phyloP scores from a whole-genome alignment of 2,329 filamentous ascomycete species.

The Plectosphaerella sp. region DNA sequence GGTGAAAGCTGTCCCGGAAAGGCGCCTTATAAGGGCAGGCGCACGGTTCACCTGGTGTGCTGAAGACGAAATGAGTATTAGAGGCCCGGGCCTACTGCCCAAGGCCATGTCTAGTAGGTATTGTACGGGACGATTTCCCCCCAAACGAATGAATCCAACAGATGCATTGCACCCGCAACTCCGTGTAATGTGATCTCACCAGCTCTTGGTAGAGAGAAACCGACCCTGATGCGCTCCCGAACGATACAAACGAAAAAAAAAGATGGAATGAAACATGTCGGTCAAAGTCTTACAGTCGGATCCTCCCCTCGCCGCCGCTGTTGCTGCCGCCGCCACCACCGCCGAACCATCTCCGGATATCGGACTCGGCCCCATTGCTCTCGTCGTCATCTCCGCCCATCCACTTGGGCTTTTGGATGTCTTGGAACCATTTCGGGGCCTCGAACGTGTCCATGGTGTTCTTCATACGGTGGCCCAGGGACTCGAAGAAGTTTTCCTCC shows the following conservation, averaged over 20 bases:
- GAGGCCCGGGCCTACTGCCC: too few species aligned
- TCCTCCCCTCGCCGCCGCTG: constrained; percentile 30
- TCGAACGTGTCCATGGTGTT: constrained; percentile 88
- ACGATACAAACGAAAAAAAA: background rate
- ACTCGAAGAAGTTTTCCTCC: constrained; percentile 78
- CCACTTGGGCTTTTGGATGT: constrained; percentile 78
- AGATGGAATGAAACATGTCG: background rate
- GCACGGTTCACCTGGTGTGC: too few species aligned
- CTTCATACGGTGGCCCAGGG: constrained; percentile 77
- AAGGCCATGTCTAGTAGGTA: background rate
- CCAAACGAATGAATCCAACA: constrained; percentile 1
- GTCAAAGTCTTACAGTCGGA: constrained; percentile 7
- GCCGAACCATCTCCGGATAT: constrained; percentile 56
- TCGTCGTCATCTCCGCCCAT: constrained; percentile 58
- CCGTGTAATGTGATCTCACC: constrained; percentile 12
- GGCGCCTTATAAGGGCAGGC: too few species aligned
- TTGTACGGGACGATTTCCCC: constrained; percentile 3
- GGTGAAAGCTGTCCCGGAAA: too few species aligned
- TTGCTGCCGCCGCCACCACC: background rate
- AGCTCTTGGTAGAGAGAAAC: constrained; percentile 14
- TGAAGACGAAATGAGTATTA: too few species aligned
- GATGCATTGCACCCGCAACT: constrained; percentile 6
- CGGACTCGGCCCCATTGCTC: constrained; percentile 21
- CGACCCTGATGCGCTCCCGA: constrained; percentile 3
- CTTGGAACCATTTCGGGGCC: constrained; percentile 76